Evolutionary conservation across 2,329 filamentous ascomycete genomes (phyloP), one percentile per base, ranked within the genome.

Genomic region (Cadophora luteo-olivacea): DNA sequence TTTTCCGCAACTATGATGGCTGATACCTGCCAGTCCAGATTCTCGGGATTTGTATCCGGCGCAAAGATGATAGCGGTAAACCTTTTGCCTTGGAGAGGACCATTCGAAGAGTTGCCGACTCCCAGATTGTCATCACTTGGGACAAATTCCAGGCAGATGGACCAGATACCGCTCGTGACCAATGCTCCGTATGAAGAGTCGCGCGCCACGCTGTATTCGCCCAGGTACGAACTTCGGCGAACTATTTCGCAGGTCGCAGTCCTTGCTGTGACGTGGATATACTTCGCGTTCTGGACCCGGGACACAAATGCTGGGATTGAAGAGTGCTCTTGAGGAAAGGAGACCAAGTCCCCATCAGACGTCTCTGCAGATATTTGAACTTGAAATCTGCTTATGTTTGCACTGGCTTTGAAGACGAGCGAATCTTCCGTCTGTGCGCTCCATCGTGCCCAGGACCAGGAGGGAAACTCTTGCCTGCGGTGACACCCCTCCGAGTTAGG

Each of bases 371-470:
- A 25, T 16, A 48, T n/a, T 33, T 61, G 11, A 14, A n/a, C 38
- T 38, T 38, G 14, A 19, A 61, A 32, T 7, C 12, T 14, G 19
- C 4, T 22, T 36, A 33, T 3, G 12, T 29, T 4, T 5, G 38
- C 25, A 45, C 8, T 22, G 16, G 1, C 14, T 36, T 49, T 38
- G 8, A 36, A 58, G 32, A 38, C 54, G 16, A 58, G 32, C 22
- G 19, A 58, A 1, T 6, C n/a, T 25, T 19, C 64, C 24, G 49
- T 6, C 0, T 19, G 1, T 22, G 41, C 55, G 19, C 33, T 38
- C 65, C 65, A 66, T 7, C 65, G 57, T 16, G 65, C 45, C 65
- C 65, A 66, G 16, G 57, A 38, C 65, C 65, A 66, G 1, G 22
- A 54, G n/a, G 65, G 57, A 22, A 66, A 66, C 3, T 32, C 8